phyloP scores from a whole-genome alignment of 129 eudicot genomes.

The Chrysanthemum makinoi region DNA sequence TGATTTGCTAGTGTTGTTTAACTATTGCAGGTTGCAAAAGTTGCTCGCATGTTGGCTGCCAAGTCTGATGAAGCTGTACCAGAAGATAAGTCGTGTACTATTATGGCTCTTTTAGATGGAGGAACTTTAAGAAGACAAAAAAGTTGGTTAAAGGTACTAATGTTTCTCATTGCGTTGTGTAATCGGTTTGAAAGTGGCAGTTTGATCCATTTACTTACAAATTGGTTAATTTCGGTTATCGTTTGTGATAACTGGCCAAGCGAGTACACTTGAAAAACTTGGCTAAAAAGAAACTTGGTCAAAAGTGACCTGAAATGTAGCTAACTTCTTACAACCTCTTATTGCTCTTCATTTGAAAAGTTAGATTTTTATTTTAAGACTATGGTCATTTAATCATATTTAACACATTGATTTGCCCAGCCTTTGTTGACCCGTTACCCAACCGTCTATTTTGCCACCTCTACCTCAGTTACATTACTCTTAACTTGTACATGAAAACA shows the following conservation, averaged over 20 bases:
- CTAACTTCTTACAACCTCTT: neutral
- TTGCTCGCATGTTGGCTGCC: slow-evolving; percentile 81
- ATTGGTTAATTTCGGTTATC: neutral
- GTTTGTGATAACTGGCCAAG: too few relatives aligned
- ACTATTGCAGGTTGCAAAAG: slow-evolving; percentile 97
- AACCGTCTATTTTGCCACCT: neutral
- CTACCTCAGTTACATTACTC: neutral
- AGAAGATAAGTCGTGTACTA: slow-evolving; percentile 60
- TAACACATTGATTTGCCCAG: neutral
- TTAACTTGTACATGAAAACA: neutral
- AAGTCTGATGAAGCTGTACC: slow-evolving; percentile 41
- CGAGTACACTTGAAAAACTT: too few relatives aligned
- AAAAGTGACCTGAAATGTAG: neutral
- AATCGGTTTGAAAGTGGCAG: neutral
- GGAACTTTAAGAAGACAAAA: slow-evolving; percentile 89
- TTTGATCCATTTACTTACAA: neutral
- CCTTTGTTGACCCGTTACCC: neutral
- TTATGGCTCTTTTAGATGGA: slow-evolving; percentile 97
- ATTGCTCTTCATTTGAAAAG: neutral
- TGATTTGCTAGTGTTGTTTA: too few relatives aligned
- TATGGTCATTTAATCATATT: neutral
- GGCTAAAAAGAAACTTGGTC: neutral
- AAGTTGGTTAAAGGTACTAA: slow-evolving; percentile 83
- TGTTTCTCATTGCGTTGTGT: neutral
- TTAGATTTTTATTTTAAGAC: neutral